Evolutionary conservation across 257 asterid species (phyloP).

Genomic region (Capsicum baccatum): DNA sequence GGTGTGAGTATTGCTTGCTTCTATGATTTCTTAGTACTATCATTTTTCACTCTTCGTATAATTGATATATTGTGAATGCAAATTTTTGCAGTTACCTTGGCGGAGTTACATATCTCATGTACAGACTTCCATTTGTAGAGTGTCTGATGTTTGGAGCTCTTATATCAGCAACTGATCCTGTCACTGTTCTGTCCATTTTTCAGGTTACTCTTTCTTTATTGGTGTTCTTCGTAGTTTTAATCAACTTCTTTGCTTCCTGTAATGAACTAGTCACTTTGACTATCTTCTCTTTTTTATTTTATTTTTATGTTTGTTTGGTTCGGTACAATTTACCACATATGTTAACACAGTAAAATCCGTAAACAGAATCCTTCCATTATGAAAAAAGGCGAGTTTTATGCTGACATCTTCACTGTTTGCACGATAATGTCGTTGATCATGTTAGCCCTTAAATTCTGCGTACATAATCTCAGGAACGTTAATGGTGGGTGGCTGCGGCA

Average conservation of each 20-base stretch:
- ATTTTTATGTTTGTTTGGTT: not conserved
- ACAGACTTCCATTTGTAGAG: conserved; percentile 91
- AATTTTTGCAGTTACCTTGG: conserved; percentile 77
- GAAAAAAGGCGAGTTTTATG: not conserved
- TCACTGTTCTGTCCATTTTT: conserved; percentile 95
- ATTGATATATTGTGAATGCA: conserved; percentile 28
- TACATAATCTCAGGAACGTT: not conserved
- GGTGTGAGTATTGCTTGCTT: conserved; percentile 67
- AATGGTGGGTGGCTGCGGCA: too few relatives aligned
- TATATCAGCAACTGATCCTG: conserved; percentile 98
- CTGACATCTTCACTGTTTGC: conserved; percentile 9
- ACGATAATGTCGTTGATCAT: conserved; percentile 4
- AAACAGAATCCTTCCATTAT: not conserved
- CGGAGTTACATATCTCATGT: conserved; percentile 78
- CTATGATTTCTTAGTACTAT: conserved; percentile 23
- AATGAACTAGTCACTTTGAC: not conserved
- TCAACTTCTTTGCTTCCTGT: conserved; percentile 5
- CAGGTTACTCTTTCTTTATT: conserved; percentile 56
- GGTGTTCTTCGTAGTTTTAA: not conserved
- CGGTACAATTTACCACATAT: conserved; percentile 24
- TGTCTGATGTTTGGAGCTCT: conserved; percentile 99
- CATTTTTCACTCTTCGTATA: conserved; percentile 11
- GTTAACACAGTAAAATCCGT: not conserved
- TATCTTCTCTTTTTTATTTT: not conserved
- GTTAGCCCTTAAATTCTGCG: not conserved